Evolutionary conservation across 2,329 filamentous ascomycete genomes (phyloP).

Genomic region (Pseudocercospora eumusae): DNA sequence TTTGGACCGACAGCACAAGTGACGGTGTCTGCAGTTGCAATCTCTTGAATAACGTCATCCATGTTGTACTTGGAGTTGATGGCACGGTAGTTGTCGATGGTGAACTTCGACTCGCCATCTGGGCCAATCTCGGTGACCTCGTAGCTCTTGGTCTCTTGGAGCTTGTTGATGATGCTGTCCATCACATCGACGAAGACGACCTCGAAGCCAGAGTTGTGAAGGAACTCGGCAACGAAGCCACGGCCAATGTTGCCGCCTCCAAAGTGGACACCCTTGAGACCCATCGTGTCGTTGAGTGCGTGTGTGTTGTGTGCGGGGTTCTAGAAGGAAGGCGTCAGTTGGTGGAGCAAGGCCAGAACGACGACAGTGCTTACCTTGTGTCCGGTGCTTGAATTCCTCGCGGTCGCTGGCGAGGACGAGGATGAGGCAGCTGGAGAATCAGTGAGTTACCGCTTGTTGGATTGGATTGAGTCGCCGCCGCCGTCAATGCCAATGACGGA

Average conservation of each 20-base stretch:
- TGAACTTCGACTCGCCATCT: constrained; percentile 76
- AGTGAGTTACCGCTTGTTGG: not conserved
- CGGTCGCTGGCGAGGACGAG: constrained; percentile 5
- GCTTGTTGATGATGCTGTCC: constrained; percentile 74
- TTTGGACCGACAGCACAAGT: constrained; percentile 97
- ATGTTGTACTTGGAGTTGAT: constrained; percentile 92
- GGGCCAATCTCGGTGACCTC: constrained; percentile 89
- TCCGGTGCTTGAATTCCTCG: not conserved
- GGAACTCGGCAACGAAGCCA: constrained; percentile 84
- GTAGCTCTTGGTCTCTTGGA: constrained; percentile 77
- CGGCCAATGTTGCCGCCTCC: constrained; percentile 57
- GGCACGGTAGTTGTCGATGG: constrained; percentile 92
- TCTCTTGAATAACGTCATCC: constrained; percentile 77
- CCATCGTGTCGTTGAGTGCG: constrained; percentile 33
- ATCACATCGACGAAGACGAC: constrained; percentile 96
- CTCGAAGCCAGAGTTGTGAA: constrained; percentile 92
- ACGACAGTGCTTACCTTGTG: constrained; percentile 7
- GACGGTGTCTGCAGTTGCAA: constrained; percentile 82
- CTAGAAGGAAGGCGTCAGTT: constrained; percentile 12
- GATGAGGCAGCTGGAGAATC: not conserved
- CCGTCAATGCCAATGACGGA: not conserved
- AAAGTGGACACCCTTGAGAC: constrained; percentile 55
- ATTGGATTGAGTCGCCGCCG: not conserved
- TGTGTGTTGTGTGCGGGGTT: constrained; percentile 10
- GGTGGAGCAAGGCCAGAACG: not conserved